Conservation (phyloP, 495 filamentous ascomycete species). For the Astrothelium macrocarpum region DNA sequence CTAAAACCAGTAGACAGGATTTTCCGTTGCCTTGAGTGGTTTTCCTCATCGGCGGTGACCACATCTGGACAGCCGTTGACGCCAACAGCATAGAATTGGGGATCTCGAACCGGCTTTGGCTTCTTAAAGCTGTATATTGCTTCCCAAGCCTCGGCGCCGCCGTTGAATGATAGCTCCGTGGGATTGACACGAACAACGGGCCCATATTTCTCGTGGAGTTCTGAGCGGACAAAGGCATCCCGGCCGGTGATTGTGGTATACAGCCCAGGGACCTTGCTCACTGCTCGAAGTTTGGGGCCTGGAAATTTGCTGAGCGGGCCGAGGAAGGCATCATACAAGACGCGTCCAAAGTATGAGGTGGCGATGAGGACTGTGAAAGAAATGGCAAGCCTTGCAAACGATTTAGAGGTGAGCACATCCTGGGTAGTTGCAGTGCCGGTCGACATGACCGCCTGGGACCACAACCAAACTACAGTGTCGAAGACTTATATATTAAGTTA, state of each 20-base stretch:
- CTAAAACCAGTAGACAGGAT: constrained; percentile 18
- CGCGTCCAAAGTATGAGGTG: constrained; percentile 4
- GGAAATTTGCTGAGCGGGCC: constrained; percentile 13
- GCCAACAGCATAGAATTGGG: constrained; percentile 12
- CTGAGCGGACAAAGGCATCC: background rate
- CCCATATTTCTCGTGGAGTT: constrained; percentile 18
- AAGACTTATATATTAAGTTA: background rate
- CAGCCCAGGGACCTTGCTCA: constrained; percentile 10
- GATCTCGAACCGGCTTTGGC: constrained; percentile 12
- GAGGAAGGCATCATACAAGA: constrained; percentile 11
- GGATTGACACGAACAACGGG: constrained; percentile 17
- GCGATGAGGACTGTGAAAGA: constrained; percentile 3
- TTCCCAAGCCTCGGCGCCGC: constrained; percentile 11
- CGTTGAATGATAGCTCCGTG: constrained; percentile 16
- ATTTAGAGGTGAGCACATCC: constrained; percentile 2
- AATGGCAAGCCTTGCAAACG: constrained; percentile 5
- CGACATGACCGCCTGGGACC: constrained; percentile 3
- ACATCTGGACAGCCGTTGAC: constrained; percentile 12
- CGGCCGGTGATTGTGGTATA: constrained; percentile 13
- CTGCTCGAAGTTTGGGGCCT: constrained; percentile 12
- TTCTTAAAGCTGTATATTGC: constrained; percentile 20
- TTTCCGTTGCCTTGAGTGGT: constrained; percentile 17
- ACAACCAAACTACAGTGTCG: background rate
- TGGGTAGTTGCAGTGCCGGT: constrained; percentile 4
- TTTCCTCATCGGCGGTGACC: constrained; percentile 16